Evolutionary conservation across 495 filamentous ascomycete genomes (phyloP), one percentile per base, ranked within the genome.

Genomic region (Hyphodiscus hymeniophilus): DNA sequence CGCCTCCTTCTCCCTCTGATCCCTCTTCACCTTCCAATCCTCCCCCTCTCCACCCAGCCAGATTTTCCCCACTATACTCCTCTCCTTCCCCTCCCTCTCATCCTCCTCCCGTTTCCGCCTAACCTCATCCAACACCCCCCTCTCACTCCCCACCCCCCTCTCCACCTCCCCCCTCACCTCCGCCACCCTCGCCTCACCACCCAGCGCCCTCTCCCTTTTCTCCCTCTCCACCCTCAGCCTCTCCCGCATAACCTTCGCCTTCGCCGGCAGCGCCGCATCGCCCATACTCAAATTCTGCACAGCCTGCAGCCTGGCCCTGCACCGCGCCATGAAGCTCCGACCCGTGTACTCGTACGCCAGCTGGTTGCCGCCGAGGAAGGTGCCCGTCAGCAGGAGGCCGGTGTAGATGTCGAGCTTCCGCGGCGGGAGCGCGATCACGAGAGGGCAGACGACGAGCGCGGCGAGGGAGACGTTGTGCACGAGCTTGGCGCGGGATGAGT

Each of bases 1-100:
- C 15, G 20, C 28, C 15, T 50, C 23, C 38, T 15, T 15, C 20
- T 44, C 44, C 34, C 22, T 45, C 26, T 52, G 64, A 70, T 74
- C 90, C 58, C 88, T 65, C 70, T 74, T 75, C 65, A 78, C 76
- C 72, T 83, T 82, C 88, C 87, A 92, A 41, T 76, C 79, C 35
- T 72, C 69, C 36, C 58, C 63, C 63, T 82, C 78, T 45, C 74
- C 26, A 10, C 26, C 26, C 67, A 83, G 79, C 81, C 82, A 85
- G 38, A 86, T 43, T 60, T 66, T 69, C 59, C 74, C 56, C 58
- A 75, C 48, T 8, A 75, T 4, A 3, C 64, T 68, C 59, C 49
- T 59, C 48, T 75, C 64, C 40, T 65, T 66, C 23, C 51, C 35
- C 46, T 52, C 48, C 32, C 48, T 47, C 21, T 28, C 43, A 13